Percentiles rank a stretch among this genome's conserved stretches.
These are phyloP conservation scores for Cephalotrichum gorgonifer DNA, from an alignment of 2,329 filamentous ascomycete species.

Conservation along the genomic window DNA sequence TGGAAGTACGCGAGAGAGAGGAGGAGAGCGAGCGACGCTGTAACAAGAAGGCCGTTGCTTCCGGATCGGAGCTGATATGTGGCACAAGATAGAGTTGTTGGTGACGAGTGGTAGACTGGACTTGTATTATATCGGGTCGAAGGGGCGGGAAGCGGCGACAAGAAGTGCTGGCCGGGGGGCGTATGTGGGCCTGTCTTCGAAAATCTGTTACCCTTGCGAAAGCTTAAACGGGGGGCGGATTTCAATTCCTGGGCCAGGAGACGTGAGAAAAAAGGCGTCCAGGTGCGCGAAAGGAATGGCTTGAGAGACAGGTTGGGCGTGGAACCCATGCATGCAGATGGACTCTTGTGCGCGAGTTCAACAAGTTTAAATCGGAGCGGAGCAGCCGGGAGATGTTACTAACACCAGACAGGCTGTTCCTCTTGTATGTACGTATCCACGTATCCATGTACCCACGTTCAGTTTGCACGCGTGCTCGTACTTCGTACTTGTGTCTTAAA, in stretches of 20 bases:
- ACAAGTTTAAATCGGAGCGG: no score
- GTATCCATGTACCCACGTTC: no score
- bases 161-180: neutral
- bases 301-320: neutral
- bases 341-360: neutral
- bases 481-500: no score
- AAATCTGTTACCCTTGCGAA: neutral
- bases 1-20: neutral
- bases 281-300: neutral
- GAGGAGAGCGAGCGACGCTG: neutral
- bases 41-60: neutral
- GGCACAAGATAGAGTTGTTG: neutral
- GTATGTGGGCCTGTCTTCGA: neutral
- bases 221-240: neutral
- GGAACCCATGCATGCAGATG: neutral
- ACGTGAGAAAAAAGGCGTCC: neutral
- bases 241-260: neutral
- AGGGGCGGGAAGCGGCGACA: neutral
- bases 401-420: no score
- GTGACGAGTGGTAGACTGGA: neutral
- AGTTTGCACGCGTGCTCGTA: no score
- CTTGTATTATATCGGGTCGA: neutral
- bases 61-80: conserved; percentile 5
- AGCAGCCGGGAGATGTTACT: neutral
- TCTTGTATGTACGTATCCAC: no score